Conservation (phyloP, 257 asterid genomes). For the Haberlea rhodopensis region DNA sequence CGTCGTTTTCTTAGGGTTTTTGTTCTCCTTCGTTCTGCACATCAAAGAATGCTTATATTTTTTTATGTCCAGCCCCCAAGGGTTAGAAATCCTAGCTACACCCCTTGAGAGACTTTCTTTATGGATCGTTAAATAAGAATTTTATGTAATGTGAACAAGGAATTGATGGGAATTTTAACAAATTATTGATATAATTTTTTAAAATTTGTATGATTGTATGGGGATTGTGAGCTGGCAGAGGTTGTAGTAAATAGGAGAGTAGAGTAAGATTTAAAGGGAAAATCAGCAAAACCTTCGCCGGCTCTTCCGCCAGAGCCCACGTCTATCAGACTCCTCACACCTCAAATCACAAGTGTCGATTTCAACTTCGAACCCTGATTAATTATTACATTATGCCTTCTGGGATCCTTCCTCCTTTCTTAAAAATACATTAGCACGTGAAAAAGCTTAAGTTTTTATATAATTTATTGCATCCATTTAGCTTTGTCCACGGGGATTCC, state of each 20-base stretch:
- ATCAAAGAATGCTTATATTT: too few species aligned
- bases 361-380: not conserved
- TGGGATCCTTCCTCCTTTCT: not conserved
- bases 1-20: too few species aligned
- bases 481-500: not conserved
- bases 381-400: not conserved
- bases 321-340: constrained; percentile 54
- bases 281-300: constrained; percentile 68
- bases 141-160: constrained; percentile 21
- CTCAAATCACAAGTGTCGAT: too few species aligned
- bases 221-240: constrained; percentile 73
- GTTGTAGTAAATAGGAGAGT: constrained; percentile 22
- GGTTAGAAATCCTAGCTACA: too few species aligned
- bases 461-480: not conserved
- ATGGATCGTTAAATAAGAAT: too few species aligned
- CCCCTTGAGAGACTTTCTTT: too few species aligned
- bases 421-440: not conserved
- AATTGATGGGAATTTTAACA: constrained; percentile 12
- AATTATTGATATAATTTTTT: constrained; percentile 7
- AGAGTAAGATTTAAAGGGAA: too few species aligned
- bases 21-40: too few species aligned
- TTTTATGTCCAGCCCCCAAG: too few species aligned
- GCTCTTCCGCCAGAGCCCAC: constrained; percentile 67
- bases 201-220: constrained; percentile 22
- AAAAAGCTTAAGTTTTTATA: too few species aligned